Base-by-base conservation (phyloP, 202 grass and related monocot genomes). In the Carex arenaria region DNA sequence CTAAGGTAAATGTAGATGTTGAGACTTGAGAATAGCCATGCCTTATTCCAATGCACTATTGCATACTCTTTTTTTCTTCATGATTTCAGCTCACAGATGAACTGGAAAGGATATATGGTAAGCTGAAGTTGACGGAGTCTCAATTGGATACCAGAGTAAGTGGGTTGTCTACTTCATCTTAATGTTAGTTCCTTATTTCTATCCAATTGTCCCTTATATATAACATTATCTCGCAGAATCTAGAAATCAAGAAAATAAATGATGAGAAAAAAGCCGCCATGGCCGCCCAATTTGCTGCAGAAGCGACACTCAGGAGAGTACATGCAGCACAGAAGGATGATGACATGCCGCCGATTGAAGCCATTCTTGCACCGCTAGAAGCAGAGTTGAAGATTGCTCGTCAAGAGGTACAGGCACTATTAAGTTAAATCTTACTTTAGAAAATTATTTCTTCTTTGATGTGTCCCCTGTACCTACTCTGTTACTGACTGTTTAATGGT, bases 291-390 rank as follows among this genome's bases (percentile, higher is more conserved):
- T 98, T 98, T 86, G 95, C 95, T 2, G 95, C 95, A 3, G 95
- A 98, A 85, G 95, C 95, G 26, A 98, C 95, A 65, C 91, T 98
- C 36, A 85, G 95, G 82, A 92, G 95, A 84, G 95, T 98, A 31
- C 93, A 98, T 80, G 93, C 93, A 83, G 95, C 91, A 85, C 95
- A 98, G 82, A 98, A 95, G 75, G 95, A 98, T 82, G 95, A 98
- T 90, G 93, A 98, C 51, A 98, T 98, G 91, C 93, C 95, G 10
- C 95, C 95, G 6, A 95, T 98, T 80, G 95, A 98, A 84, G 95
- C 95, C 40, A 98, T 95, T 92, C 93, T 98, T 82, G 95, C 95
- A 68, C 95, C 95, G 31, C 86, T 98, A 87, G 95, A 98, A 82
- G 95, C 95, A 22, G 95, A 98, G 84, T 54, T 98, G 86, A 98